phyloP scores from a whole-genome alignment of 2,329 filamentous ascomycete genomes.

The Aureobasidium sp. region DNA sequence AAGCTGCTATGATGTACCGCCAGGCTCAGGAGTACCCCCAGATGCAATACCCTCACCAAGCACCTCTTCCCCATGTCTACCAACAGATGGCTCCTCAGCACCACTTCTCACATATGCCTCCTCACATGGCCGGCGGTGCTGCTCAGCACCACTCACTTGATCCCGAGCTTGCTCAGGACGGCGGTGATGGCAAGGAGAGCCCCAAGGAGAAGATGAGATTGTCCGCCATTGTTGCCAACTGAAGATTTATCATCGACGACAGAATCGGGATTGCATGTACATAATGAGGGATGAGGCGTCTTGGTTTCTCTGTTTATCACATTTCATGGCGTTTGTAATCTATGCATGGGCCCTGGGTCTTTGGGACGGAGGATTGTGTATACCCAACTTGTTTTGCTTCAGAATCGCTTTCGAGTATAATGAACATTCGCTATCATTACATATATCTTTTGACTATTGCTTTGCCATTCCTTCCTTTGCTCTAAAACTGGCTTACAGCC shows the following conservation, averaged over 20 bases:
- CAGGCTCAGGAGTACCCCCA: constrained; percentile 16
- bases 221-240: constrained; percentile 22
- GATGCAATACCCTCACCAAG: constrained; percentile 15
- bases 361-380: constrained; percentile 12
- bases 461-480: background rate
- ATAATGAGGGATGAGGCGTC: constrained; percentile 10
- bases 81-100: constrained; percentile 22
- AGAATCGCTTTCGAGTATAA: constrained; percentile 1
- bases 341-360: constrained; percentile 2
- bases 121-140: constrained; percentile 13
- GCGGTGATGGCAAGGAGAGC: constrained; percentile 22
- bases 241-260: background rate
- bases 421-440: constrained; percentile 2
- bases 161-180: constrained; percentile 19
- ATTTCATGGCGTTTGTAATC: constrained; percentile 5
- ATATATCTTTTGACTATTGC: background rate
- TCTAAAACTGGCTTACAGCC: background rate
- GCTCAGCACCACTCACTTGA: constrained; percentile 17
- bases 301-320: background rate
- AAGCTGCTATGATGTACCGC: constrained; percentile 15
- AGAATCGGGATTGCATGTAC: constrained; percentile 9
- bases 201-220: constrained; percentile 31
- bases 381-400: constrained; percentile 13
- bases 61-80: constrained; percentile 15
- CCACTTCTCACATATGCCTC: constrained; percentile 14